These are phyloP conservation scores for Pythium dissotocum DNA, from an alignment of 352 stramenopile genomes.

Conservation along the genomic window DNA sequence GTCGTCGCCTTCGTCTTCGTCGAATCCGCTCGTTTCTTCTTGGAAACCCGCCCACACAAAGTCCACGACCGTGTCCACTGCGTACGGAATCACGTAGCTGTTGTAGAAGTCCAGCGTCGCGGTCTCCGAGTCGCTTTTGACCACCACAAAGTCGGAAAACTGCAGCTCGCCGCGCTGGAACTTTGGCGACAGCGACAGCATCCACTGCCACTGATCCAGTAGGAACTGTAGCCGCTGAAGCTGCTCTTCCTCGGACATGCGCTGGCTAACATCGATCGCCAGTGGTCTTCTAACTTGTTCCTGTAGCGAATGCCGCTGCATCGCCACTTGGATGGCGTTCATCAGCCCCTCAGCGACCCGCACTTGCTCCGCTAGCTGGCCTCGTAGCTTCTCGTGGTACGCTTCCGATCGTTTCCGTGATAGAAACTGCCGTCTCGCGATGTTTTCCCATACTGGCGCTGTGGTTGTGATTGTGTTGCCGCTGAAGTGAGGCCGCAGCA, in stretches of 20 bases:
- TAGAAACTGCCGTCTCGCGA: slow-evolving; percentile 18
- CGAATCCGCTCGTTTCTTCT: not conserved
- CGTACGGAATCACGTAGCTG: not conserved
- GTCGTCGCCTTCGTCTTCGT: not conserved
- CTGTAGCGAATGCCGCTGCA: not conserved
- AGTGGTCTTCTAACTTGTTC: not conserved
- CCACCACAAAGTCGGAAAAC: not conserved
- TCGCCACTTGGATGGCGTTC: slow-evolving; percentile 5
- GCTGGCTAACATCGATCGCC: not conserved
- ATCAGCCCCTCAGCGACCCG: slow-evolving; percentile 10
- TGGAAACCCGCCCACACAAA: not conserved
- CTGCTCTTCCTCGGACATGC: not conserved
- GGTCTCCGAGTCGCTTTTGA: not conserved
- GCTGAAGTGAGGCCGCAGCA: slow-evolving; percentile 3
- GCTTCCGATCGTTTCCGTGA: slow-evolving; percentile 5
- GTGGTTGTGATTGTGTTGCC: slow-evolving; percentile 8
- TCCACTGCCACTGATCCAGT: not conserved
- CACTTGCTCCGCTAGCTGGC: not conserved
- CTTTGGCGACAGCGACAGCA: not conserved
- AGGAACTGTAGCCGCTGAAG: not conserved
- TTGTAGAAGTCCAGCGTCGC: not conserved
- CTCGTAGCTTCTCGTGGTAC: slow-evolving; percentile 13
- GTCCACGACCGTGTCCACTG: not conserved
- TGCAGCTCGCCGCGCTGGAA: slow-evolving; percentile 1
- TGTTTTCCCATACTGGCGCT: slow-evolving; percentile 24